Percentiles rank a stretch among this genome's conserved stretches.
Conservation (phyloP, 371 early-diverging fungal genomes). For the Apophysomyces variabilis region DNA sequence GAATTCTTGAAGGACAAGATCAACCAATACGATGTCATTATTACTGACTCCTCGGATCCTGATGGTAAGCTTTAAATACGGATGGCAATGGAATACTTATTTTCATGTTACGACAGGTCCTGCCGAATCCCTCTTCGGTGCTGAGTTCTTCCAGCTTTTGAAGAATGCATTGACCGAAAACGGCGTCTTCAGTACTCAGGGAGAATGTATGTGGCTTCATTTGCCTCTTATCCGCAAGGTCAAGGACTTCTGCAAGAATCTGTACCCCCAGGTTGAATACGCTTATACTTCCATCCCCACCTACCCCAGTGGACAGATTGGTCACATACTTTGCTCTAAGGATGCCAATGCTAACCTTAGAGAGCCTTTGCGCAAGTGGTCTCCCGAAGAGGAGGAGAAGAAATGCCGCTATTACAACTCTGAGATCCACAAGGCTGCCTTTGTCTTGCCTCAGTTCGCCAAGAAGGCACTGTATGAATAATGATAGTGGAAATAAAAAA, state of each 20-base stretch:
- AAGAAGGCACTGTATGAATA: constrained; percentile 47
- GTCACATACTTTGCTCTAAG: constrained; percentile 91
- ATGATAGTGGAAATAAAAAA: neutral
- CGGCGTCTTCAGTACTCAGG: constrained; percentile 95
- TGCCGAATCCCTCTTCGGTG: constrained; percentile 92
- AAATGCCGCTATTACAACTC: constrained; percentile 91
- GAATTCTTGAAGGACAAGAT: constrained; percentile 87
- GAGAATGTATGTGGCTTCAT: constrained; percentile 99
- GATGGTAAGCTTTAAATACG: constrained; percentile 62
- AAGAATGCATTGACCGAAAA: constrained; percentile 87
- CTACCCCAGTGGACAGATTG: constrained; percentile 97
- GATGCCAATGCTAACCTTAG: constrained; percentile 70
- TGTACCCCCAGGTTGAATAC: constrained; percentile 91
- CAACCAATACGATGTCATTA: constrained; percentile 93
- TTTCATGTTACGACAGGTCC: constrained; percentile 63
- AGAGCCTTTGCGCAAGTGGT: constrained; percentile 79
- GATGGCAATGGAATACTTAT: neutral
- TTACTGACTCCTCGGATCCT: constrained; percentile 98
- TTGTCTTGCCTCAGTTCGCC: constrained; percentile 91
- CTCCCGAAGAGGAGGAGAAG: constrained; percentile 79
- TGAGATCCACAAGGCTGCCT: constrained; percentile 92
- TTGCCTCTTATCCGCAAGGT: constrained; percentile 88
- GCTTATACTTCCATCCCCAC: constrained; percentile 95
- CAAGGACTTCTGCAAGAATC: constrained; percentile 71
- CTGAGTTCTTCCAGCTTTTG: constrained; percentile 90